Evolutionary conservation across 176 grass and related monocot species (phyloP), one percentile per base, ranked within the genome.

Genomic region (Aegilops bicornis): DNA sequence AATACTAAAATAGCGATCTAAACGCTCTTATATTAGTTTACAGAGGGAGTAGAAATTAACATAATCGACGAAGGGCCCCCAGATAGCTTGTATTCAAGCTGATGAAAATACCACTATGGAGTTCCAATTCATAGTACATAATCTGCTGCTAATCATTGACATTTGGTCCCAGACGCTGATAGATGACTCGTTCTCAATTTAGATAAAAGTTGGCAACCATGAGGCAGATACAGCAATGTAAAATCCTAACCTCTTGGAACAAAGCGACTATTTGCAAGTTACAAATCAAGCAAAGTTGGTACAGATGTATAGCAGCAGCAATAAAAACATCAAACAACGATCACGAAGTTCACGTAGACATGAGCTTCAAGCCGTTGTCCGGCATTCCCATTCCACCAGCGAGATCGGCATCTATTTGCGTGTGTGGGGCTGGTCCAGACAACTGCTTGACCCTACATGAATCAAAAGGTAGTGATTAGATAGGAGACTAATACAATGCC

Each of bases 381-480:
- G 96, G 96, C 91, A 82, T 94, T 75, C 96, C 96, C 96, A 98
- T 98, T 71, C 96, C 93, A 67, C 86, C 93, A 52, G 96, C 96
- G 71, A 98, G 48, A 10, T 98, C 93, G 0, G 96, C 96, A 33
- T 96, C 92, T 56, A 96, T 59, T 66, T 98, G 93, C 11, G 92
- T 94, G 87, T 94, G 96, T 3, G 96, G 93, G 13, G 92, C 88
- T 58, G 87, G 81, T 78, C 93, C 96, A 9, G 67, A 88, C 96
- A 98, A 88, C 87, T 85, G 48, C 88, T 98, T 98, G 64, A 90
- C 76, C 75, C 96, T 98, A 69, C 86, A 91, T 69, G 56, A 37
- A 84, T 27, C 62, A 37, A 75, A 83, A 60, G 65, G 1, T 2
- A 54, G 50, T 37, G 4, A 71, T 91, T 83, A 72, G 78, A 78